Percentiles rank a stretch among this genome's conserved stretches.
Conservation (phyloP, 2,329 filamentous ascomycete species). For the Clarireedia hainanense region DNA sequence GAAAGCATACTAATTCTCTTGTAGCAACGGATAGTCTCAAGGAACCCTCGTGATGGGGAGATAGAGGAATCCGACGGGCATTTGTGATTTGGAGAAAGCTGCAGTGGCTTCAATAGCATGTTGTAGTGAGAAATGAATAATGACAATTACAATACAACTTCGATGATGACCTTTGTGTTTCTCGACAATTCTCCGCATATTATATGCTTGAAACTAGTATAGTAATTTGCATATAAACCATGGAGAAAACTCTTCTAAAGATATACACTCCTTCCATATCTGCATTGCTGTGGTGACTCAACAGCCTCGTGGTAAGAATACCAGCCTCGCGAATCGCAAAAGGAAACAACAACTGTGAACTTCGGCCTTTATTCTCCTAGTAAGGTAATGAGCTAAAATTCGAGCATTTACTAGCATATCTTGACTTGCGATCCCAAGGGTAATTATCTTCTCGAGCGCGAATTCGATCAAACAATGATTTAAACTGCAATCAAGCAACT, state of each 20-base stretch:
- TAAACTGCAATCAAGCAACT: background rate
- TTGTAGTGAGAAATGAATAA: background rate
- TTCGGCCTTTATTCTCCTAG: background rate
- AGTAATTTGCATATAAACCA: no score
- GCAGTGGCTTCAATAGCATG: no score
- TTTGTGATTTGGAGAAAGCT: background rate
- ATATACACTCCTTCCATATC: background rate
- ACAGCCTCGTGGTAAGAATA: background rate
- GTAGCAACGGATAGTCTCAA: slow-evolving; percentile 77
- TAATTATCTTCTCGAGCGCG: background rate
- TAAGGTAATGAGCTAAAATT: background rate
- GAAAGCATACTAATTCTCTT: slow-evolving; percentile 16
- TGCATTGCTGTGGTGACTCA: background rate
- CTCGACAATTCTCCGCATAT: background rate
- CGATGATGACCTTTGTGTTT: no score
- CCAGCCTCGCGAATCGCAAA: slow-evolving; percentile 1
- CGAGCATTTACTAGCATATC: background rate
- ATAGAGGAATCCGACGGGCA: background rate
- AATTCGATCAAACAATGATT: background rate
- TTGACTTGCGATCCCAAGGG: background rate
- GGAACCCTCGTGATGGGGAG: slow-evolving; percentile 52
- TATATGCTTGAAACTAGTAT: background rate
- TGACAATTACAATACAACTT: background rate
- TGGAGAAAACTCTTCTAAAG: no score
- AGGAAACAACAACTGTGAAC: background rate